These are phyloP conservation scores for Penicillium polonicum DNA, from an alignment of 2,329 filamentous ascomycete genomes.

Conservation along the genomic window DNA sequence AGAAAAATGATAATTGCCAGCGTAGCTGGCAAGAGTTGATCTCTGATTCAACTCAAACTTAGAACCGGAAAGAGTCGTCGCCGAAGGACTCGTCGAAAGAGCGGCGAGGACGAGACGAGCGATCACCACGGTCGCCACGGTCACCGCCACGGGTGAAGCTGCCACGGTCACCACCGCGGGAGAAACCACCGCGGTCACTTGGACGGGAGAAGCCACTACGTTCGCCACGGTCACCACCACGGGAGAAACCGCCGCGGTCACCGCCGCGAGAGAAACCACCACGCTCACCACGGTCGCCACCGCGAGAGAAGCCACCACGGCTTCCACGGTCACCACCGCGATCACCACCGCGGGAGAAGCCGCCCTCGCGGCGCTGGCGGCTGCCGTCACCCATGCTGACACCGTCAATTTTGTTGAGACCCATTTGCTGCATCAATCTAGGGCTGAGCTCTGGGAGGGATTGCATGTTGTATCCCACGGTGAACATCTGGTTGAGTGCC, in stretches of 20 bases:
- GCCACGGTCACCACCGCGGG: neutral
- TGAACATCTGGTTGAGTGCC: conserved; percentile 46
- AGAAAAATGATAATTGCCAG: neutral
- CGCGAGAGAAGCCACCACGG: conserved; percentile 1
- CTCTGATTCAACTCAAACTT: neutral
- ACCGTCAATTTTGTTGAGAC: conserved; percentile 27
- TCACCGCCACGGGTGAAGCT: conserved; percentile 9
- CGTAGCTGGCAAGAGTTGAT: neutral
- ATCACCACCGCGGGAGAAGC: conserved; percentile 2
- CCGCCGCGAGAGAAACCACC: conserved; percentile 1
- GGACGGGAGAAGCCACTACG: neutral
- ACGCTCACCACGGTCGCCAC: neutral
- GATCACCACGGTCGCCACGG: conserved; percentile 6
- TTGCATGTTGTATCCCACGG: conserved; percentile 50
- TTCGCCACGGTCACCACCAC: conserved; percentile 2
- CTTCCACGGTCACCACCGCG: conserved; percentile 1
- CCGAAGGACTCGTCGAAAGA: neutral
- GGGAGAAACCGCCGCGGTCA: conserved; percentile 1
- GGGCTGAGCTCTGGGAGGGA: conserved; percentile 37
- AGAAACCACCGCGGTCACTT: neutral
- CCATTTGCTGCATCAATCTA: conserved; percentile 29
- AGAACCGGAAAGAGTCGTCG: conserved; percentile 12
- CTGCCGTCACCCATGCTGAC: conserved; percentile 20
- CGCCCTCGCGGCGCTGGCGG: conserved; percentile 1
- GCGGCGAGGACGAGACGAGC: conserved; percentile 6